A percentile compares a stretch with the other conserved stretches of the same genome.
phyloP scores from a whole-genome alignment of 768 basidiomycete genomes.

The Auriscalpium vulgare region DNA sequence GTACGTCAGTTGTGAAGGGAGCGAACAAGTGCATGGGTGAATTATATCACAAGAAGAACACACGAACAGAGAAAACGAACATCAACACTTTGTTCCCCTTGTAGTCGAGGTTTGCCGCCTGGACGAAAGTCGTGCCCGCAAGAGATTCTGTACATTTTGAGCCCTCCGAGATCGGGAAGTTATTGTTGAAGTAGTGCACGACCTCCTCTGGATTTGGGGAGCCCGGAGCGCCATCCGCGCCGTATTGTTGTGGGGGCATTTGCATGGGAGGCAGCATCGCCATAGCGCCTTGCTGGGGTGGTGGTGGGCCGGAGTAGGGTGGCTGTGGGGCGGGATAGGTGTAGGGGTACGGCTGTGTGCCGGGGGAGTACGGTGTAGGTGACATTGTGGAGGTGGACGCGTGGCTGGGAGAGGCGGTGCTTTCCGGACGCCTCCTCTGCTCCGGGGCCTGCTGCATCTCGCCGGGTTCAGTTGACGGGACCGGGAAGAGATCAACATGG shows the following conservation, averaged over 20 bases:
- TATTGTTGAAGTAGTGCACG: slow-evolving; percentile 32
- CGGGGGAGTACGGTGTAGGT: slow-evolving; percentile 13
- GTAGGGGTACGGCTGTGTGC: slow-evolving; percentile 12
- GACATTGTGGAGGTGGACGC: slow-evolving; percentile 14
- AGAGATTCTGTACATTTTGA: slow-evolving; percentile 45
- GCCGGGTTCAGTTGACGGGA: slow-evolving; percentile 20
- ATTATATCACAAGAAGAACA: slow-evolving; percentile 5
- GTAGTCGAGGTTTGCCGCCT: slow-evolving; percentile 46
- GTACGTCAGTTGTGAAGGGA: not conserved
- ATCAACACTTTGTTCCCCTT: slow-evolving; percentile 47
- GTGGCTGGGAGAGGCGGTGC: slow-evolving; percentile 4
- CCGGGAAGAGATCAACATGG: slow-evolving; percentile 70
- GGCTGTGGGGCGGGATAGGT: slow-evolving; percentile 16
- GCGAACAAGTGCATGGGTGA: not conserved
- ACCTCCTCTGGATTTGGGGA: slow-evolving; percentile 24
- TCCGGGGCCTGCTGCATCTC: slow-evolving; percentile 2
- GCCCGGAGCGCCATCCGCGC: not conserved
- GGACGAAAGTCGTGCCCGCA: slow-evolving; percentile 51
- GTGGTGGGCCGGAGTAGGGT: slow-evolving; percentile 2
- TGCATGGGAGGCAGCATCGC: slow-evolving; percentile 1
- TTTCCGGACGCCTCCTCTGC: slow-evolving; percentile 4
- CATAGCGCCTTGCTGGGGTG: not conserved
- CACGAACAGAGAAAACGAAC: slow-evolving; percentile 57
- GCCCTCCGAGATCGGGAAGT: slow-evolving; percentile 37
- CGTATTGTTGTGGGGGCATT: slow-evolving; percentile 4